A percentile compares a stretch with the other conserved stretches of the same genome.
Conservation (phyloP, 257 asterid genomes). For the Anisodus tanguticus region DNA sequence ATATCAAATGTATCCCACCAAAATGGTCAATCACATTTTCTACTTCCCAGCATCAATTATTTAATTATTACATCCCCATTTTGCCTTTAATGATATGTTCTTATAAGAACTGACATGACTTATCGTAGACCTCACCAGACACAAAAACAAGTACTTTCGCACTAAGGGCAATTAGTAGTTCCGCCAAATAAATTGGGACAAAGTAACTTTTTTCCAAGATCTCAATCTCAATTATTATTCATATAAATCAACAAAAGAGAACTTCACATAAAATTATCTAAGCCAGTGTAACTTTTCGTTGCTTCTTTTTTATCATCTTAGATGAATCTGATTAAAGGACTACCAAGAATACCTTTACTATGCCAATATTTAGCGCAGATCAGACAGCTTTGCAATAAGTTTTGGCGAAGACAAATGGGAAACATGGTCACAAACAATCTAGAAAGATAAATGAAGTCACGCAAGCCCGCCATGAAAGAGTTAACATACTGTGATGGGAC, state of each 20-base stretch:
- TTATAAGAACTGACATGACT: not conserved
- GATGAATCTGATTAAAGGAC: not conserved
- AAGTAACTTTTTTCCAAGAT: not conserved
- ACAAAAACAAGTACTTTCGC: not conserved
- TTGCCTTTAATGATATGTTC: not conserved
- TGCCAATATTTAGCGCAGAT: not conserved
- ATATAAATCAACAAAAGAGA: not conserved
- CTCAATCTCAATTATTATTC: not conserved
- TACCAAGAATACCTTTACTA: not conserved
- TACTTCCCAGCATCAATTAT: not conserved
- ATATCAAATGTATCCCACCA: not conserved
- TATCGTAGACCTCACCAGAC: not conserved
- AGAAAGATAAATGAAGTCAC: not conserved
- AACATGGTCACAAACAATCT: not conserved
- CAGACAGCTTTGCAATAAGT: not conserved
- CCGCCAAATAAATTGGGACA: not conserved
- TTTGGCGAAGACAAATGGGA: not conserved
- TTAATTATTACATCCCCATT: conserved; percentile 8
- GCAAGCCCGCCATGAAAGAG: conserved; percentile 34
- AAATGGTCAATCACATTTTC: conserved; percentile 1
- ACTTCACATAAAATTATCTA: not conserved
- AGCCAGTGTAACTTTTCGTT: not conserved
- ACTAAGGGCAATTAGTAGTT: no score
- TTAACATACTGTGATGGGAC: conserved; percentile 86
- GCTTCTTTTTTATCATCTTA: not conserved